Evolutionary conservation across 1,284 basidiomycete genomes (phyloP).

Genomic region (Fereydounia khargensis): DNA sequence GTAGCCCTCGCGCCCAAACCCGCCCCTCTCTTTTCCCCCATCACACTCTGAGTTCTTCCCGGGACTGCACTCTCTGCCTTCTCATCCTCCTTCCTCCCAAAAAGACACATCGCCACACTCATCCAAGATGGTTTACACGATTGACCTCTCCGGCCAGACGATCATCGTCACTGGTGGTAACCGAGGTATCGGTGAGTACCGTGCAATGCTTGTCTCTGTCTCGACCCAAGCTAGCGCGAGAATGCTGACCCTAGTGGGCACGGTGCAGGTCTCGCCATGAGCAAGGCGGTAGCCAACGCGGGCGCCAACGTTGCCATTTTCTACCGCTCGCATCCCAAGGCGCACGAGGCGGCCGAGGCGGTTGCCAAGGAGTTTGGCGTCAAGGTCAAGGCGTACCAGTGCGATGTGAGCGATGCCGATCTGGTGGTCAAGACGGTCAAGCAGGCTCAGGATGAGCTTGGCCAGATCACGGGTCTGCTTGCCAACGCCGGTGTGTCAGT

Average conservation of each 20-base stretch:
- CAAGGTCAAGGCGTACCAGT: slow-evolving; percentile 57
- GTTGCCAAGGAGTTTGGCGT: slow-evolving; percentile 53
- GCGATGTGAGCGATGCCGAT: slow-evolving; percentile 53
- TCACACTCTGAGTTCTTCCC: no score
- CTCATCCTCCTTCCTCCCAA: not conserved
- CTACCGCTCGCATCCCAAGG: slow-evolving; percentile 55
- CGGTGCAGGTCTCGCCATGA: slow-evolving; percentile 54
- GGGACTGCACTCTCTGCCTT: not conserved
- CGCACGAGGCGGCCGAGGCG: slow-evolving; percentile 46
- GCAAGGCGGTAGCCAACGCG: slow-evolving; percentile 49
- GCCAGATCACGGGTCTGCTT: slow-evolving; percentile 50
- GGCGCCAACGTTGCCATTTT: slow-evolving; percentile 57
- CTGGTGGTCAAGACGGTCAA: slow-evolving; percentile 52
- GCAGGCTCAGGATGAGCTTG: slow-evolving; percentile 49
- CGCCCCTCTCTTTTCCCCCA: no score
- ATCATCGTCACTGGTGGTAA: slow-evolving; percentile 63
- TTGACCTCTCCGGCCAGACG: slow-evolving; percentile 43
- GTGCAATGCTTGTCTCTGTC: slow-evolving; percentile 50
- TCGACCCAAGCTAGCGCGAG: slow-evolving; percentile 52
- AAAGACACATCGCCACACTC: not conserved
- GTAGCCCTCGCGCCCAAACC: no score
- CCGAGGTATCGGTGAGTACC: slow-evolving; percentile 51
- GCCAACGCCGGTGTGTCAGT: slow-evolving; percentile 56
- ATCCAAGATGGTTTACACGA: slow-evolving; percentile 30
- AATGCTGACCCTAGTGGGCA: no score